Evolutionary conservation across 2,329 filamentous ascomycete species (phyloP).

Genomic region (Coniochaeta pulveracea): DNA sequence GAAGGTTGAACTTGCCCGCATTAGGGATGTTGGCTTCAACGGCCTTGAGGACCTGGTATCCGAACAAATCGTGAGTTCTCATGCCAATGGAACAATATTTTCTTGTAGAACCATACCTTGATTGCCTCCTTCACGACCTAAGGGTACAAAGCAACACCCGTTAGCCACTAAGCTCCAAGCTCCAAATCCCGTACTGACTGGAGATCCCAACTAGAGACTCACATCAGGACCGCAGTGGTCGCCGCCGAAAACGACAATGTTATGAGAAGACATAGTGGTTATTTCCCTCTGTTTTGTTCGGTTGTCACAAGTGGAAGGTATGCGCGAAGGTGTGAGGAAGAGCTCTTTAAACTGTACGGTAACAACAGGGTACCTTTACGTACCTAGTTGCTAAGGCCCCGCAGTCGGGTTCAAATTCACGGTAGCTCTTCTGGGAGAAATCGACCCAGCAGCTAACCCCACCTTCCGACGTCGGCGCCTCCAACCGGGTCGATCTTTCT

Average conservation of each 20-base stretch:
- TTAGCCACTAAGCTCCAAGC: no score
- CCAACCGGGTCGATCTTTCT: no score
- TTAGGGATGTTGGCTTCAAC: conserved; percentile 62
- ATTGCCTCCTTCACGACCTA: conserved; percentile 75
- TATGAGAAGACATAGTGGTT: conserved; percentile 53
- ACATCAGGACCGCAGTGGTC: conserved; percentile 85
- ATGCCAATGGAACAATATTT: not conserved
- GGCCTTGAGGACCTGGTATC: conserved; percentile 58
- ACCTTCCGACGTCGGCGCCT: conserved; percentile 25
- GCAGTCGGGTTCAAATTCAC: no score
- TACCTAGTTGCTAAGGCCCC: no score
- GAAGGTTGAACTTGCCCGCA: conserved; percentile 71
- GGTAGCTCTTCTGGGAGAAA: no score
- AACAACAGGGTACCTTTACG: not conserved
- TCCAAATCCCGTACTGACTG: no score
- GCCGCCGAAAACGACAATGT: conserved; percentile 71
- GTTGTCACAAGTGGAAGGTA: not conserved
- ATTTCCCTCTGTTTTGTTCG: not conserved
- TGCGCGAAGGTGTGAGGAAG: no score
- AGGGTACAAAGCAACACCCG: conserved; percentile 7
- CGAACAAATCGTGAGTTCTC: not conserved
- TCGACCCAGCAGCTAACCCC: no score
- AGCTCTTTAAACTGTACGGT: no score
- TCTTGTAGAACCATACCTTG: conserved; percentile 46
- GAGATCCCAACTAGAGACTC: no score